These are phyloP conservation scores for Populus deltoides DNA, from an alignment of 345 rosid species.

Conservation along the genomic window DNA sequence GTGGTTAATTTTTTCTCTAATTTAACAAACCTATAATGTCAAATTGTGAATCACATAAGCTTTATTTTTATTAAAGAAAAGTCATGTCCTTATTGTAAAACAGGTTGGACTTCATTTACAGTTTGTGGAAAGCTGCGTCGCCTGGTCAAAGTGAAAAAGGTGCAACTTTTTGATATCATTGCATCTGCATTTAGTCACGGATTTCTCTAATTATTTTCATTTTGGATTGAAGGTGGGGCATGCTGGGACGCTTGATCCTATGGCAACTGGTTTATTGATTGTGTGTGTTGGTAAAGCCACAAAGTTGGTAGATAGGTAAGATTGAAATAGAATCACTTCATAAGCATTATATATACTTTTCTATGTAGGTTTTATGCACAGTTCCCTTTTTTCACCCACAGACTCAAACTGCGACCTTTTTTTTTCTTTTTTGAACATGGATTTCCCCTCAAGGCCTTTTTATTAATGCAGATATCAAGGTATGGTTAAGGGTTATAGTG, in stretches of 20 bases:
- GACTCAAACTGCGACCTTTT: not conserved
- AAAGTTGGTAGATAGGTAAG: slow-evolving; percentile 79
- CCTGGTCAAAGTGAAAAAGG: slow-evolving; percentile 89
- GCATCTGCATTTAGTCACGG: not conserved
- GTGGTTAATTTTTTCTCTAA: not conserved
- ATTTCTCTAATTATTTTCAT: not conserved
- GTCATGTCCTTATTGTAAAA: slow-evolving; percentile 11
- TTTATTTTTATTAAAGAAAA: slow-evolving; percentile 8
- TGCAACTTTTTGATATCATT: slow-evolving; percentile 13
- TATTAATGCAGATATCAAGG: slow-evolving; percentile 72
- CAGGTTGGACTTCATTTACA: slow-evolving; percentile 97
- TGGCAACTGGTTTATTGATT: slow-evolving; percentile 94
- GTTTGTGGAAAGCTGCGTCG: slow-evolving; percentile 96
- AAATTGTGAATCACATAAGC: not conserved
- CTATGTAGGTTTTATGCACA: slow-evolving; percentile 4
- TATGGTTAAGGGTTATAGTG: slow-evolving; percentile 86
- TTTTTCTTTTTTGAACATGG: not conserved
- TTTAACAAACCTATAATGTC: not conserved
- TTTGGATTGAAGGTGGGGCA: slow-evolving; percentile 71
- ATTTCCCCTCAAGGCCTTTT: slow-evolving; percentile 11
- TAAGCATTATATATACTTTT: not conserved
- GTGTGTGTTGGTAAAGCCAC: slow-evolving; percentile 93
- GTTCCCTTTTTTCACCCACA: not conserved
- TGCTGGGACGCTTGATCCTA: slow-evolving; percentile 98
- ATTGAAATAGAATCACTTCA: slow-evolving; percentile 4